phyloP scores from a whole-genome alignment of 345 rosid species.

The Arabidopsis arenosa region DNA sequence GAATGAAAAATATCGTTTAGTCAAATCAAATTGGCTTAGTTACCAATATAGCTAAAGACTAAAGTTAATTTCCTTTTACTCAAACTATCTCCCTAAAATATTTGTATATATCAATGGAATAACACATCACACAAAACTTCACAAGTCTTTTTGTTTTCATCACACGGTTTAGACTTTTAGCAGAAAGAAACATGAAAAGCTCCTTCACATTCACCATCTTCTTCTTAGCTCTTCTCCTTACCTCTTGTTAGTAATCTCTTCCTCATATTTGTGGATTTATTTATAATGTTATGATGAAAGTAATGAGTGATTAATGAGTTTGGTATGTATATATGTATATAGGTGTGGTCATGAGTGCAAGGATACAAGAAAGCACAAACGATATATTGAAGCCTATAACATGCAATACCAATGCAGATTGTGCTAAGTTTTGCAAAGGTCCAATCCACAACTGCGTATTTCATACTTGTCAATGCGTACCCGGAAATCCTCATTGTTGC shows the following conservation, averaged over 20 bases:
- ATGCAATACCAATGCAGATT: slow-evolving; percentile 37
- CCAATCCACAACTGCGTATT: slow-evolving; percentile 11
- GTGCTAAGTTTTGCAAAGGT: slow-evolving; percentile 37
- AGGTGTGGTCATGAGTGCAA: slow-evolving; percentile 36
- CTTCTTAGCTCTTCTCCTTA: slow-evolving; percentile 28
- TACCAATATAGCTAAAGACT: not conserved
- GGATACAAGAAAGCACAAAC: slow-evolving; percentile 24
- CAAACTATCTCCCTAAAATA: not conserved
- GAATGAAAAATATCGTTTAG: not conserved
- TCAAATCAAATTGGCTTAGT: not conserved
- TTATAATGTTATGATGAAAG: not conserved
- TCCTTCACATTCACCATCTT: slow-evolving; percentile 22
- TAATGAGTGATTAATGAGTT: not conserved
- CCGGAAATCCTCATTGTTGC: slow-evolving; percentile 35
- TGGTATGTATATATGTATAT: not conserved
- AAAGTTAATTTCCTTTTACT: not conserved
- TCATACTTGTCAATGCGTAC: slow-evolving; percentile 34
- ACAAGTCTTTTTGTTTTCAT: not conserved
- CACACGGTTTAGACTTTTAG: not conserved
- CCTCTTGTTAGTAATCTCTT: slow-evolving; percentile 23
- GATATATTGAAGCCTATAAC: slow-evolving; percentile 26
- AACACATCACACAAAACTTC: not conserved
- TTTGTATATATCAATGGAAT: slow-evolving; percentile 8
- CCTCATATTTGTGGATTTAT: not conserved
- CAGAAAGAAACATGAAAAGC: slow-evolving; percentile 27